Conservation (phyloP, 345 rosid species). For the Populus pruinosa region DNA sequence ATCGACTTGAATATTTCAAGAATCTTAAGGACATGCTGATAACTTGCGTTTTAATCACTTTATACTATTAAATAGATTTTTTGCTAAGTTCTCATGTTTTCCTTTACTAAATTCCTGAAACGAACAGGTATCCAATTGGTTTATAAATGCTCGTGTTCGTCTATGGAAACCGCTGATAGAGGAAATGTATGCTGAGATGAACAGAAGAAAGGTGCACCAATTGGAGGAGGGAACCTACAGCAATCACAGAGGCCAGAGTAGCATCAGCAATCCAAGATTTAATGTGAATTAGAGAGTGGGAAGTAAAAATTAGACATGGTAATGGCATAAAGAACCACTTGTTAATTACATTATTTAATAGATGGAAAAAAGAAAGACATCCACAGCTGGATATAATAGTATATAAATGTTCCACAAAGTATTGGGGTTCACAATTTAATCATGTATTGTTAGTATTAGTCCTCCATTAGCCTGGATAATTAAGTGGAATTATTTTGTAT, state of each 20-base stretch:
- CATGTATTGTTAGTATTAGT: neutral
- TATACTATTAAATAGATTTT: neutral
- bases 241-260: slow-evolving; percentile 29
- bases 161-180: slow-evolving; percentile 99
- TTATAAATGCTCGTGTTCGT: slow-evolving; percentile 92
- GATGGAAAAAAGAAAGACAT: neutral
- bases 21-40: neutral
- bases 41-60: neutral
- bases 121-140: slow-evolving; percentile 92
- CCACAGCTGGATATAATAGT: slow-evolving; percentile 17
- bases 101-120: neutral
- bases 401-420: slow-evolving; percentile 20
- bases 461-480: neutral
- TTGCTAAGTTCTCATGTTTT: too few relatives aligned
- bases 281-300: slow-evolving; percentile 13
- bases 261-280: slow-evolving; percentile 33
- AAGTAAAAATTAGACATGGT: neutral
- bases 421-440: neutral
- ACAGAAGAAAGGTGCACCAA: slow-evolving; percentile 44
- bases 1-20: neutral
- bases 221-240: slow-evolving; percentile 32
- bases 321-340: neutral
- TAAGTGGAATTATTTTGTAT: neutral
- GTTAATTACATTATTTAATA: neutral
- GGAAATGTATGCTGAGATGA: slow-evolving; percentile 92